Evolutionary conservation across 805 yeast species (phyloP).

Genomic region (Candida nonsorbophila): DNA sequence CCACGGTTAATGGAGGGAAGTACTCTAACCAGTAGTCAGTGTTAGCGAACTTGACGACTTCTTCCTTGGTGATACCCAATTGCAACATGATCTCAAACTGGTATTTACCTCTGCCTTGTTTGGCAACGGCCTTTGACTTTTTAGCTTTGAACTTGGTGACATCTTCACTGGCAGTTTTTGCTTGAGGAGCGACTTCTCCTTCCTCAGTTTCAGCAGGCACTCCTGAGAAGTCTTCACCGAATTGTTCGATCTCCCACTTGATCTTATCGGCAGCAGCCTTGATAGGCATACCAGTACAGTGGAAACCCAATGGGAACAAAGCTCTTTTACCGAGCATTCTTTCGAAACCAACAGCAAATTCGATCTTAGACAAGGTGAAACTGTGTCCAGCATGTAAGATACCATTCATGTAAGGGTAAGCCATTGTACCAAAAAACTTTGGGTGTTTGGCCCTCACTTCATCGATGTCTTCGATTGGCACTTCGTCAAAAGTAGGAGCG

Average conservation of each 20-base stretch:
- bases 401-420: constrained; percentile 99
- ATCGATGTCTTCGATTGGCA: constrained; percentile 42
- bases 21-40: constrained; percentile 84
- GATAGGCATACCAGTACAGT: constrained; percentile 99
- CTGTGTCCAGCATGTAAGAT: constrained; percentile 96
- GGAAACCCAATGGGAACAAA: constrained; percentile 94
- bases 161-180: constrained; percentile 52
- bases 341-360: constrained; percentile 88
- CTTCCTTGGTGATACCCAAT: constrained; percentile 80
- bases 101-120: constrained; percentile 88
- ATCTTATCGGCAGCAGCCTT: constrained; percentile 93
- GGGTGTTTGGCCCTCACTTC: constrained; percentile 77
- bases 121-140: constrained; percentile 90
- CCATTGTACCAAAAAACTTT: constrained; percentile 89
- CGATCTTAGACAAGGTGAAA: constrained; percentile 91
- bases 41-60: constrained; percentile 84
- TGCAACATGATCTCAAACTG: constrained; percentile 97
- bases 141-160: constrained; percentile 88
- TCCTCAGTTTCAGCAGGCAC: constrained; percentile 62
- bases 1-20: constrained; percentile 87
- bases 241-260: constrained; percentile 84
- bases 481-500: constrained; percentile 76
- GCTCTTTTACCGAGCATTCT: constrained; percentile 92
- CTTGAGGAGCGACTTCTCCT: constrained; percentile 19
- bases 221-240: constrained; percentile 75